phyloP scores from a whole-genome alignment of 352 stramenopile genomes.

The Phytophthora constricta region DNA sequence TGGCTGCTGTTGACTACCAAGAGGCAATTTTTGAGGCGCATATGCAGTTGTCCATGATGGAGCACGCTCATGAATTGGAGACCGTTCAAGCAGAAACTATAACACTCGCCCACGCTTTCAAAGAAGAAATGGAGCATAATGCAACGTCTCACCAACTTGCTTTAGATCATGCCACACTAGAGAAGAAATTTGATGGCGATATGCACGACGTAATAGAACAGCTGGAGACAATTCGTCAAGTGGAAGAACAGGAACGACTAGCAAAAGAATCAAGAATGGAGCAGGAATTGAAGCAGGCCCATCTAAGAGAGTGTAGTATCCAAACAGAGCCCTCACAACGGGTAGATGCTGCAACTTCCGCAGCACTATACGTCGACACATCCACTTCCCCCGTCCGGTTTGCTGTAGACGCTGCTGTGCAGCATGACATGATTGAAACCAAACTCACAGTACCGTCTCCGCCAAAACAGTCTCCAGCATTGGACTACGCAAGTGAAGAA shows the following conservation, averaged over 20 bases:
- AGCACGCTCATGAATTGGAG: conserved; percentile 60
- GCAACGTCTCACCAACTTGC: conserved; percentile 50
- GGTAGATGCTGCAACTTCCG: conserved; percentile 50
- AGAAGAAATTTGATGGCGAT: conserved; percentile 60
- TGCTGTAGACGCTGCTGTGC: conserved; percentile 36
- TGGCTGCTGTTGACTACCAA: conserved; percentile 75
- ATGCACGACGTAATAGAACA: conserved; percentile 49
- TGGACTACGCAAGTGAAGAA: conserved; percentile 28
- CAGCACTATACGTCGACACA: conserved; percentile 43
- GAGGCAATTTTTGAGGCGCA: conserved; percentile 72
- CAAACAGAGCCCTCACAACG: conserved; percentile 53
- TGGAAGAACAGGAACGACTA: conserved; percentile 34
- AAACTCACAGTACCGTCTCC: neutral
- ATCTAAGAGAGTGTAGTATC: conserved; percentile 47
- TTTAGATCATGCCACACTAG: conserved; percentile 52
- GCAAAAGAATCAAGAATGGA: conserved; percentile 17
- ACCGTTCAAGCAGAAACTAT: conserved; percentile 60
- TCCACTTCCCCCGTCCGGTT: conserved; percentile 33
- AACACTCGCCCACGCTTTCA: conserved; percentile 62
- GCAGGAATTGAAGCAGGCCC: conserved; percentile 35
- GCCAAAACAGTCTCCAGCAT: neutral
- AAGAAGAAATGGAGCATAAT: conserved; percentile 70
- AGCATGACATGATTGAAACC: conserved; percentile 17
- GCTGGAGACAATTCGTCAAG: conserved; percentile 44
- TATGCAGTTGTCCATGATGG: conserved; percentile 63